Base-by-base conservation (phyloP, 768 basidiomycete genomes). In the Tephrocybe rancida region DNA sequence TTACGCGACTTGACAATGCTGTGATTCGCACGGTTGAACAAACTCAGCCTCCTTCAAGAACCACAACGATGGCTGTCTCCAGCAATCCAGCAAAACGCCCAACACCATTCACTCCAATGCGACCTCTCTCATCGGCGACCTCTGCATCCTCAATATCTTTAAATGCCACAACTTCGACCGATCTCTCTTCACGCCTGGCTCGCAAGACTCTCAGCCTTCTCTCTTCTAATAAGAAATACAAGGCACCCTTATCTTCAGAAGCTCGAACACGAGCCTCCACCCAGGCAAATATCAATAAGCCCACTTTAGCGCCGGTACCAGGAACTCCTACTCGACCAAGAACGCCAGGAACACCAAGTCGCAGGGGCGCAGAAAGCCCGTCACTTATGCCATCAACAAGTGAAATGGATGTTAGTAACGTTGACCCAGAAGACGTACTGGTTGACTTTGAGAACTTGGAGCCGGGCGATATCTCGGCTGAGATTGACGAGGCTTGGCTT, bases 381-480 rank as follows among this genome's bases (percentile, higher is more conserved):
- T 71, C 64, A 1, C 62, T 79, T 19, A 72, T 73, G 65, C 76
- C 75, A 39, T 68, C 71, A 18, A 68, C 76, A 0, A 86, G 86
- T 60, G 85, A 88, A 61, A 90, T 88, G 86, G 89, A 90, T 55
- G 82, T 88, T 19, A 88, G 81, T 65, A 79, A 82, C 48, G 79
- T 89, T 35, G 87, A 92, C 65, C 77, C 77, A 5, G 91, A 93
- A 65, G 86, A 88, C 9, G 88, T 81, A 0, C 73, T 93, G 9
- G 84, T 93, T 6, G 90, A 93, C 66, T 88, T 73, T 57, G 78
- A 88, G 64, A 88, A 73, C 1, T 81, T 93, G 1, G 90, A 90
- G 37, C 73, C 79, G 5, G 73, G 79, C 0, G 90, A 92, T 63
- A 60, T 90, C 7, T 89, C 85, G 9, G 86, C 69, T 0, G 87